Base-by-base conservation (phyloP, 78 protist genomes). In the Dictyostelium firmibasis region DNA sequence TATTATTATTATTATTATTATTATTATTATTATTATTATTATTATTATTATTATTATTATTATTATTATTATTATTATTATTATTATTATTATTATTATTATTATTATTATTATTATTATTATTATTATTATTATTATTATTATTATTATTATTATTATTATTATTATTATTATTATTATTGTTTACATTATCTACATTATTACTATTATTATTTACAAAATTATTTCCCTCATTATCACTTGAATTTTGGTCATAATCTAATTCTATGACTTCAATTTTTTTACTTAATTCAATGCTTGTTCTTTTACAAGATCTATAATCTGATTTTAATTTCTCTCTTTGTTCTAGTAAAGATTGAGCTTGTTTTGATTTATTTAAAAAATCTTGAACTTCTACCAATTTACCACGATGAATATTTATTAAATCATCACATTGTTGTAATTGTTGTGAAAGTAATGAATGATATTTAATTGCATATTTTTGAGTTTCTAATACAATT, bases 261-360 rank as follows among this genome's bases (percentile, higher is more conserved):
- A 88, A 67, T 67, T 88, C 93, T 14, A 88, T 64, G 16, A 88
- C 93, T 43, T 88, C 93, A 31, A 88, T 88, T 35, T 79, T 88
- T 35, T 79, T 77, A 35, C 86, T 79, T 13, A 79, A 29, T 27
- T 88, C 86, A 31, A 88, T 88, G 20, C 25, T 64, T 5, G 16
- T 33, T 88, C 93, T 76, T 44, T 88, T 88, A 67, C 93, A 88
- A 13, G 35, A 20, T 41, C 93, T 50, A 67, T 78, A 79, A 8
- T 77, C 85, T 2, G 60, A 33, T 31, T 67, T 76, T 6, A 88
- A 8, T 20, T 60, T 60, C 50, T 88, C 93, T 36, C 93, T 57
- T 27, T 88, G 85, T 23, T 79, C 86, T 14, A 88, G 18, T 10
- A 62, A 11, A 29, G 14, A 8, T 41, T 67, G 77, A n/a, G 62